Evolutionary conservation across 345 rosid genomes (phyloP).

Genomic region (Brassica carinata): DNA sequence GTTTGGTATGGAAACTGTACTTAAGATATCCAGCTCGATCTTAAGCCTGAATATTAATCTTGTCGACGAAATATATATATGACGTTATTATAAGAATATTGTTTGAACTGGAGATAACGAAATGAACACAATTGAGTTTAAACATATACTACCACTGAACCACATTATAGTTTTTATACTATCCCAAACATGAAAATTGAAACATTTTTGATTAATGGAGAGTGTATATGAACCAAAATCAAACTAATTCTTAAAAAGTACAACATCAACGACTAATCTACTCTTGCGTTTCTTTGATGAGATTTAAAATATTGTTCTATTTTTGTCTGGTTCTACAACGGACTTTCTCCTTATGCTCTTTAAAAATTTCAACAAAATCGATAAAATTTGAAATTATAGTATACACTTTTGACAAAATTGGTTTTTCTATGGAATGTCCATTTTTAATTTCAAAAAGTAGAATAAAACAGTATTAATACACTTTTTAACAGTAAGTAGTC

Average conservation of each 20-base stretch:
- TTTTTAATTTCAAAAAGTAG: not conserved
- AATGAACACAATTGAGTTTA: not conserved
- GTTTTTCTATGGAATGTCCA: not conserved
- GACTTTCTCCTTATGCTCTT: too few relatives aligned
- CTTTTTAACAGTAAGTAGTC: not conserved
- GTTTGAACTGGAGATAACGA: too few relatives aligned
- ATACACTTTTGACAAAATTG: not conserved
- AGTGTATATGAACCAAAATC: too few relatives aligned
- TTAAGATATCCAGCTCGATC: constrained; percentile 15
- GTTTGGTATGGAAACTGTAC: constrained; percentile 7
- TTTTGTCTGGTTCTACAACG: too few relatives aligned
- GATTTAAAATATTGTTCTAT: too few relatives aligned
- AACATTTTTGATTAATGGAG: not conserved
- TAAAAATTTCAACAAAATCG: too few relatives aligned
- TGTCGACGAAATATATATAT: constrained; percentile 9
- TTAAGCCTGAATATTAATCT: not conserved
- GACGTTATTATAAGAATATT: not conserved
- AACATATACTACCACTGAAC: not conserved
- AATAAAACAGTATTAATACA: not conserved
- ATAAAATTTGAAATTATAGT: too few relatives aligned
- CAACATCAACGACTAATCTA: too few relatives aligned
- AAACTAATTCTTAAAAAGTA: too few relatives aligned
- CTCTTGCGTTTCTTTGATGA: too few relatives aligned
- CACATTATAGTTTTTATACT: not conserved
- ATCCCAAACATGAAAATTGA: not conserved